Conservation (phyloP, 768 basidiomycete genomes). For the Terana coerulea region DNA sequence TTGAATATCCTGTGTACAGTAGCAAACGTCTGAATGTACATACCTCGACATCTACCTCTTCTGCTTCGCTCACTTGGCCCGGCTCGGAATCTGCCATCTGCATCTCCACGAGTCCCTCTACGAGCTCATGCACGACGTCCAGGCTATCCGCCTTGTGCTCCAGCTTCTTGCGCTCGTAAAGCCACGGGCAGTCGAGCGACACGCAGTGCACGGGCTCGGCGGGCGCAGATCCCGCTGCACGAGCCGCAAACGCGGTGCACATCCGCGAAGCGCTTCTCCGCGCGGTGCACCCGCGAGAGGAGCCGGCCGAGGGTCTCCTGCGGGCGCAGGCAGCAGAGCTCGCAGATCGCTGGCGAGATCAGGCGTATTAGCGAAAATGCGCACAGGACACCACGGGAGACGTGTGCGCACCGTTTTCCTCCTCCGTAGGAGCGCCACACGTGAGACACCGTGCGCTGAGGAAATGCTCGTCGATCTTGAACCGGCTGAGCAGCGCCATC, state of each 20-base stretch:
- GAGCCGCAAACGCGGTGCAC: conserved; percentile 68
- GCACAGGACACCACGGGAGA: not conserved
- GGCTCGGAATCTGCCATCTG: not conserved
- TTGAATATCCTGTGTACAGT: not conserved
- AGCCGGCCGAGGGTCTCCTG: conserved; percentile 56
- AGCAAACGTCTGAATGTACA: not conserved
- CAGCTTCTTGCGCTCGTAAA: conserved; percentile 66
- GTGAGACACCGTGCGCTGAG: conserved; percentile 63
- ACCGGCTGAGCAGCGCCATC: conserved; percentile 30
- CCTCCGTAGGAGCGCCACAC: conserved; percentile 53
- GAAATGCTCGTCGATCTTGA: conserved; percentile 76
- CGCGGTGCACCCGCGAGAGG: conserved; percentile 46
- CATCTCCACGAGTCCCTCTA: conserved; percentile 29
- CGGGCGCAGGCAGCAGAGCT: conserved; percentile 48
- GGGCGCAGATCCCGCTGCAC: conserved; percentile 55
- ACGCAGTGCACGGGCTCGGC: conserved; percentile 69
- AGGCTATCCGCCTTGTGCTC: conserved; percentile 38
- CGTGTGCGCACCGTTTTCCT: conserved; percentile 37
- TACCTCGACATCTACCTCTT: not conserved
- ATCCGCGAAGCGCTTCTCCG: conserved; percentile 51
- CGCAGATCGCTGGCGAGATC: conserved; percentile 58
- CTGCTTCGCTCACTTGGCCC: not conserved
- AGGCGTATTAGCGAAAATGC: not conserved
- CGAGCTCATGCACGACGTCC: conserved; percentile 26
- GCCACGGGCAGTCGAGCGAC: conserved; percentile 83